Percentiles rank a stretch among this genome's conserved stretches.
These are phyloP conservation scores for Telfairia occidentalis DNA, from an alignment of 331 rosid species.

Conservation along the genomic window DNA sequence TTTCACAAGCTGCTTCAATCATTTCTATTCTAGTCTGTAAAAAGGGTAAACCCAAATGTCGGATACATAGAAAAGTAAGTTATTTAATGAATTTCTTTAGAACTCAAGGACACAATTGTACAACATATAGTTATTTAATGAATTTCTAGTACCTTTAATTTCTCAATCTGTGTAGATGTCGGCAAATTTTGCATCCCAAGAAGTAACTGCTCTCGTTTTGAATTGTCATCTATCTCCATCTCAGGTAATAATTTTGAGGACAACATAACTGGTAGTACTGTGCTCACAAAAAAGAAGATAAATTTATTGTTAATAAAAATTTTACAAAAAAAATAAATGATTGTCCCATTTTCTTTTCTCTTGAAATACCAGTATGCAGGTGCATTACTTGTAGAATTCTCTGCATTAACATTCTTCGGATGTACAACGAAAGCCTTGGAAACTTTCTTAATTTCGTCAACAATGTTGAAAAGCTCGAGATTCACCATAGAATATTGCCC, in stretches of 20 bases:
- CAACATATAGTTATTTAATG: neutral
- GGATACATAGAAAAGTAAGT: slow-evolving; percentile 7
- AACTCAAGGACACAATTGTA: neutral
- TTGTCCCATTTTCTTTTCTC: neutral
- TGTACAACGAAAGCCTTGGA: slow-evolving; percentile 76
- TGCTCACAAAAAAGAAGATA: slow-evolving; percentile 4
- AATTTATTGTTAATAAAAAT: neutral
- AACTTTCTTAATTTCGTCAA: slow-evolving; percentile 76
- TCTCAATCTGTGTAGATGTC: slow-evolving; percentile 57
- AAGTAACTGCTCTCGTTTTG: slow-evolving; percentile 68
- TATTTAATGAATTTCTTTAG: slow-evolving; percentile 4
- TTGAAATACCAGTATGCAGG: neutral
- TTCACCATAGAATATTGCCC: slow-evolving; percentile 91
- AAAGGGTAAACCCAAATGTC: neutral
- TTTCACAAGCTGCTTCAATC: slow-evolving; percentile 90
- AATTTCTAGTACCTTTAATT: slow-evolving; percentile 45
- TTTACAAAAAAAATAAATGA: neutral
- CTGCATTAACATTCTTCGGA: slow-evolving; percentile 81
- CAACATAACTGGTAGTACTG: slow-evolving; percentile 84
- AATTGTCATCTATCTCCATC: slow-evolving; percentile 72
- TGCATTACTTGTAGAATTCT: slow-evolving; percentile 51
- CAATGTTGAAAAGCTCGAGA: slow-evolving; percentile 92
- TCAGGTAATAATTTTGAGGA: slow-evolving; percentile 83
- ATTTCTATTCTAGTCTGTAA: slow-evolving; percentile 70
- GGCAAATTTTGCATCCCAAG: slow-evolving; percentile 81